These are phyloP conservation scores for Penicillium freii DNA, from an alignment of 2,329 filamentous ascomycete genomes.

Conservation along the genomic window DNA sequence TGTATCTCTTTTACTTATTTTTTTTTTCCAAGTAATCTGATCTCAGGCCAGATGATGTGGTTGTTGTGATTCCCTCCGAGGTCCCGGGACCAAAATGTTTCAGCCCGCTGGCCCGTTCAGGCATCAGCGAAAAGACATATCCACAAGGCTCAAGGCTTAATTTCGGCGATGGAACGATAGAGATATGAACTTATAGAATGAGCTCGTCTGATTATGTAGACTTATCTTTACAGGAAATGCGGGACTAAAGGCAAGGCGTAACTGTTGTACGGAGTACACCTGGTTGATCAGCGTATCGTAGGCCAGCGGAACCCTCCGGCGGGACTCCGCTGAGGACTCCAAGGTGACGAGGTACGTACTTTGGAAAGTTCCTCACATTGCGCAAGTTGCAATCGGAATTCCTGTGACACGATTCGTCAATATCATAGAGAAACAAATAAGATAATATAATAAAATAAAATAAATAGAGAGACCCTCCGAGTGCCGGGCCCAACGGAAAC, in stretches of 20 bases:
- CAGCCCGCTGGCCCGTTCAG: constrained; percentile 7
- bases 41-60: neutral
- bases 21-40: too few species aligned
- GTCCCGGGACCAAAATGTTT: constrained; percentile 2
- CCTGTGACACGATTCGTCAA: neutral
- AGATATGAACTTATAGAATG: neutral
- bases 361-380: neutral
- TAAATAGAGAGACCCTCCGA: neutral
- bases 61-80: constrained; percentile 2
- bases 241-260: neutral
- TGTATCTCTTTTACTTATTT: neutral
- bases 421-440: neutral
- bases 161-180: constrained; percentile 10
- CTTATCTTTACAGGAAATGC: neutral
- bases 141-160: constrained; percentile 20
- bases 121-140: constrained; percentile 16
- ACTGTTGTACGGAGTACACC: neutral
- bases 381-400: neutral
- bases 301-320: constrained; percentile 20
- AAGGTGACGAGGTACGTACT: neutral
- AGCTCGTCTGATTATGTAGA: neutral
- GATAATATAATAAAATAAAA: neutral
- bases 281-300: neutral
- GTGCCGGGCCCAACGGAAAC: neutral
- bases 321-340: constrained; percentile 19